A percentile compares a stretch with the other conserved stretches of the same genome.
Conservation (phyloP, 2,329 filamentous ascomycete genomes). For the Ustulina deusta region DNA sequence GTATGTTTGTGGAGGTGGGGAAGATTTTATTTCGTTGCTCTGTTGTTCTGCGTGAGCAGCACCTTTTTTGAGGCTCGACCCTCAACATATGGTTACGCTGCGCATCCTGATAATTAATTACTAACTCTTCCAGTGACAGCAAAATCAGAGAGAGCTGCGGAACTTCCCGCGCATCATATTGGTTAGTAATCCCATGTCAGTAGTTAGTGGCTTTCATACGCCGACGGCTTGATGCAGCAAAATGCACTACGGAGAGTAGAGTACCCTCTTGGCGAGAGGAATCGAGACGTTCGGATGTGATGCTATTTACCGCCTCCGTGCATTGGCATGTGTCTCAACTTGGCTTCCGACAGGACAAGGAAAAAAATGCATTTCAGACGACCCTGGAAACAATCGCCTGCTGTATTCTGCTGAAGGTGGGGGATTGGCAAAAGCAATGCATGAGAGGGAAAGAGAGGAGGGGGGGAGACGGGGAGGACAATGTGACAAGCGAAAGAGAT, state of each 20-base stretch:
- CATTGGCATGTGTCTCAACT: slow-evolving; percentile 7
- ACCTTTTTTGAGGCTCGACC: background rate
- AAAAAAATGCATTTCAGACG: background rate
- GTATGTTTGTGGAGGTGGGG: background rate
- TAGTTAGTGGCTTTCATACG: background rate
- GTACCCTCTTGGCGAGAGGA: background rate
- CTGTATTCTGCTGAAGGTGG: background rate
- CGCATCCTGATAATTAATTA: background rate
- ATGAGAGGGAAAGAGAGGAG: background rate
- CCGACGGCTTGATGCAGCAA: slow-evolving; percentile 3
- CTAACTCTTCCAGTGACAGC: background rate
- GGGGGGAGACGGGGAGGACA: background rate
- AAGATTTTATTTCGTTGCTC: background rate
- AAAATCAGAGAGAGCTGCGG: background rate
- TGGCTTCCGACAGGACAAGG: background rate
- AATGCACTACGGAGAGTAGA: background rate
- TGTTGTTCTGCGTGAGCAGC: background rate
- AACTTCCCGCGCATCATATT: background rate
- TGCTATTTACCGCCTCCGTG: background rate
- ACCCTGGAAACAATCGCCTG: background rate
- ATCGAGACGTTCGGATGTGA: background rate
- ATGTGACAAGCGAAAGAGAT: background rate
- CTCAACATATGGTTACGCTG: slow-evolving; percentile 9
- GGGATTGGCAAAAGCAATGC: background rate
- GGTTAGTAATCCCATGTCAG: background rate